These are phyloP conservation scores for Aphanomyces astaci DNA, from an alignment of 352 stramenopile species.

Conservation along the genomic window DNA sequence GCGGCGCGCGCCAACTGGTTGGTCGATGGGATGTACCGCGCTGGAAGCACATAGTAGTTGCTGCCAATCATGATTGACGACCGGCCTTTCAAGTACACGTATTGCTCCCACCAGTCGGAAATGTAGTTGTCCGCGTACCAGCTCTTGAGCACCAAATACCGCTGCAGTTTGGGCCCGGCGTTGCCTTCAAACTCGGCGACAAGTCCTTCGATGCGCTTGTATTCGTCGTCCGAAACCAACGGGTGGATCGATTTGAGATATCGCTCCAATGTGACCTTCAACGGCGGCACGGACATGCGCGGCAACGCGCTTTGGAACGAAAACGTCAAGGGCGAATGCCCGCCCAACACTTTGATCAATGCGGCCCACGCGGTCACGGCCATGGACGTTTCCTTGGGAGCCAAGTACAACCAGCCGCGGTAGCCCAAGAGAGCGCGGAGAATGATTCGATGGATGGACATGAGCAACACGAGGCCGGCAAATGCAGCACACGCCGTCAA, in stretches of 20 bases:
- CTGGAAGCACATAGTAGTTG: conserved; percentile 87
- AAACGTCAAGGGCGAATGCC: conserved; percentile 79
- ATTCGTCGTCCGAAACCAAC: conserved; percentile 80
- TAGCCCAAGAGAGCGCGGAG: conserved; percentile 79
- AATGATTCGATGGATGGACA: conserved; percentile 75
- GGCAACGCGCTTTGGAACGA: conserved; percentile 89
- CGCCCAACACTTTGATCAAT: conserved; percentile 74
- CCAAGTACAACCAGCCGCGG: conserved; percentile 81
- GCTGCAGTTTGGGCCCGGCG: conserved; percentile 85
- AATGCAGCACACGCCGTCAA: conserved; percentile 75
- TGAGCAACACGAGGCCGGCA: conserved; percentile 72
- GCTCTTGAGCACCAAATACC: conserved; percentile 86
- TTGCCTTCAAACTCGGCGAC: conserved; percentile 79
- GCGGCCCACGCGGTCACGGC: conserved; percentile 62
- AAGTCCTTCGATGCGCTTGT: conserved; percentile 77
- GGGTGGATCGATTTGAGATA: conserved; percentile 91
- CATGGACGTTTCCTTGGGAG: conserved; percentile 52
- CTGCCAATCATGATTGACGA: conserved; percentile 88
- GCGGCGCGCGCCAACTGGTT: conserved; percentile 62
- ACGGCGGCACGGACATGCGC: conserved; percentile 84
- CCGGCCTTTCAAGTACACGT: conserved; percentile 83
- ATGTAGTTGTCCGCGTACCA: conserved; percentile 87
- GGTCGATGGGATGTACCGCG: conserved; percentile 51
- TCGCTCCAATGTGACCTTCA: conserved; percentile 88
- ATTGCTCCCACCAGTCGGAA: conserved; percentile 87